Evolutionary conservation across 2,329 filamentous ascomycete genomes (phyloP).

Genomic region (Claviceps lovelessii): DNA sequence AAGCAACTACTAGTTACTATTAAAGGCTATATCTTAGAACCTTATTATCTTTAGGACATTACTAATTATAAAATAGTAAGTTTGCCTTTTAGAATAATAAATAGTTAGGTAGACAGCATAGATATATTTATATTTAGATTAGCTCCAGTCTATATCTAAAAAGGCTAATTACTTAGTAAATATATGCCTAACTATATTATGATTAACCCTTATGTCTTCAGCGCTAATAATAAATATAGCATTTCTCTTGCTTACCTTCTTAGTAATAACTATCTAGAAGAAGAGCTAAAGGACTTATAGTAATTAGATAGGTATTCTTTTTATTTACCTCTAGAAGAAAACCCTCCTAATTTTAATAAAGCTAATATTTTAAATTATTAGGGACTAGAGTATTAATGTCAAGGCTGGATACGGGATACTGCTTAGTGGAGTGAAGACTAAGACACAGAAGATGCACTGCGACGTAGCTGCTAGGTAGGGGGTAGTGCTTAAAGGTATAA

Average conservation of each 20-base stretch:
- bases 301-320: not conserved
- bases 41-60: no score
- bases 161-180: not conserved
- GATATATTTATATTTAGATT: not conserved
- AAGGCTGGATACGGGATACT: no score
- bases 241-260: not conserved
- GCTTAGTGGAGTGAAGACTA: no score
- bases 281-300: not conserved
- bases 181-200: not conserved
- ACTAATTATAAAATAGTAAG: no score
- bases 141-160: not conserved
- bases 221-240: not conserved
- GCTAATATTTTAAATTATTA: not conserved
- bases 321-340: not conserved
- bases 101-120: no score
- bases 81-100: no score
- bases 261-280: not conserved
- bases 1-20: no score
- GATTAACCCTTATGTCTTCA: not conserved
- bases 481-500: no score
- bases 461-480: no score
- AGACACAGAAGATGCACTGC: no score
- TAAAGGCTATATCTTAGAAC: no score
- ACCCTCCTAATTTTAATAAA: not conserved
- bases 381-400: no score